These are phyloP conservation scores for Hibiscus mutabilis DNA, from an alignment of 345 rosid genomes.

Conservation along the genomic window DNA sequence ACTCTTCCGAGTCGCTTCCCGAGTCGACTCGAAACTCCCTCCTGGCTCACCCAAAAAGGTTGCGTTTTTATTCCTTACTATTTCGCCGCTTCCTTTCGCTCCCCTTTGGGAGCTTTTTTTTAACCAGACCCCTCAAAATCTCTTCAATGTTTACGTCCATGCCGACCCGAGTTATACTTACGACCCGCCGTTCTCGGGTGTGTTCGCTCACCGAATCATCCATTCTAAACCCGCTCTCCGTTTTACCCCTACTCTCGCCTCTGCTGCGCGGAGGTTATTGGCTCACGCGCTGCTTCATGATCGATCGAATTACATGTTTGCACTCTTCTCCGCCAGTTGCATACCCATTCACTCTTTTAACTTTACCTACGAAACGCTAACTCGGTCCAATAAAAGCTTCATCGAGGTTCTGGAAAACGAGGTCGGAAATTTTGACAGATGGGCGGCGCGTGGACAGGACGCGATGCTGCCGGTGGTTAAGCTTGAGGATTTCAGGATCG, in stretches of 20 bases:
- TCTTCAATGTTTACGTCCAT: conserved; percentile 64
- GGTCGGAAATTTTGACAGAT: conserved; percentile 45
- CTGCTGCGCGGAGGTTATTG: conserved; percentile 68
- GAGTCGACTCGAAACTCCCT: conserved; percentile 34
- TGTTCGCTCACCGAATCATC: conserved; percentile 47
- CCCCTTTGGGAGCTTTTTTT: conserved; percentile 65
- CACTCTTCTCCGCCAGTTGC: conserved; percentile 62
- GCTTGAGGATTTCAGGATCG: conserved; percentile 63
- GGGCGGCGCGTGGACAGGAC: conserved; percentile 69
- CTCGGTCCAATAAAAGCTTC: conserved; percentile 49
- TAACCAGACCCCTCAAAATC: conserved; percentile 21
- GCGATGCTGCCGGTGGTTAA: conserved; percentile 75
- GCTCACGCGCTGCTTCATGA: conserved; percentile 72
- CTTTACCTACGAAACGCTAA: conserved; percentile 41
- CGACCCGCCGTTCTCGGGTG: conserved; percentile 47
- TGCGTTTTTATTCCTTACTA: conserved; percentile 72
- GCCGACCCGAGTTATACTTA: conserved; percentile 53
- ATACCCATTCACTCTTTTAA: conserved; percentile 58
- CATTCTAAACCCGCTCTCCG: conserved; percentile 47
- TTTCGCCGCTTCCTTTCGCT: conserved; percentile 59
- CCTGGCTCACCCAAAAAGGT: conserved; percentile 38
- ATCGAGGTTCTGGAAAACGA: conserved; percentile 58
- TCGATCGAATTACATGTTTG: conserved; percentile 52
- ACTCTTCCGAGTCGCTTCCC: conserved; percentile 43
- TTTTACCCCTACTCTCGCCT: conserved; percentile 47